Evolutionary conservation across 306 rosid genomes (phyloP).

Genomic region (Nissolia schottii): DNA sequence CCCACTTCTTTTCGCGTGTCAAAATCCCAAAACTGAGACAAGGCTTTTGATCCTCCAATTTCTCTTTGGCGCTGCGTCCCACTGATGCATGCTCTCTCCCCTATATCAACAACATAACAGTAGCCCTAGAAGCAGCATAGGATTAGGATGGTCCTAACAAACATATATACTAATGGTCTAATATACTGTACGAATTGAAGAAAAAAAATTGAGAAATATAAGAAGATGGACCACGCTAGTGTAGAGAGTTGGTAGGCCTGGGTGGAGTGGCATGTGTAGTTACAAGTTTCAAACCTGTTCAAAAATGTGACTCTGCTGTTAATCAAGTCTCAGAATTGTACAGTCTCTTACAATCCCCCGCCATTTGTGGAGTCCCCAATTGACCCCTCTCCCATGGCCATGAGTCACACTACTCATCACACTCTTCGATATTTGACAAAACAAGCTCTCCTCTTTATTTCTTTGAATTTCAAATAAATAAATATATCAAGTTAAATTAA

Average conservation of each 20-base stretch:
- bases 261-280: constrained; percentile 28
- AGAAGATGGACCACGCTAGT: constrained; percentile 48
- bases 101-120: constrained; percentile 5
- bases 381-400: constrained; percentile 13
- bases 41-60: constrained; percentile 1
- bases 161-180: neutral
- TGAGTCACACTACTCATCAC: neutral
- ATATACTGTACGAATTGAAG: neutral
- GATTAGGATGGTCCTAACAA: constrained; percentile 36
- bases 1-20: neutral
- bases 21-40: constrained; percentile 6
- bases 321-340: constrained; percentile 8
- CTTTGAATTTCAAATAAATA: neutral
- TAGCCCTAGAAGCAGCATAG: neutral
- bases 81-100: constrained; percentile 4
- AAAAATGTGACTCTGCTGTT: constrained; percentile 18
- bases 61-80: constrained; percentile 7
- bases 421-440: no score
- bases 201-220: neutral
- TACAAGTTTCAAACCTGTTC: constrained; percentile 44
- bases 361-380: constrained; percentile 34
- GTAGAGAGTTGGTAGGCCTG: neutral
- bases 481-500: neutral
- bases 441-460: neutral
- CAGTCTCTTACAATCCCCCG: constrained; percentile 37